phyloP scores from a whole-genome alignment of 768 basidiomycete genomes.

The Leccinum pellstonianum region DNA sequence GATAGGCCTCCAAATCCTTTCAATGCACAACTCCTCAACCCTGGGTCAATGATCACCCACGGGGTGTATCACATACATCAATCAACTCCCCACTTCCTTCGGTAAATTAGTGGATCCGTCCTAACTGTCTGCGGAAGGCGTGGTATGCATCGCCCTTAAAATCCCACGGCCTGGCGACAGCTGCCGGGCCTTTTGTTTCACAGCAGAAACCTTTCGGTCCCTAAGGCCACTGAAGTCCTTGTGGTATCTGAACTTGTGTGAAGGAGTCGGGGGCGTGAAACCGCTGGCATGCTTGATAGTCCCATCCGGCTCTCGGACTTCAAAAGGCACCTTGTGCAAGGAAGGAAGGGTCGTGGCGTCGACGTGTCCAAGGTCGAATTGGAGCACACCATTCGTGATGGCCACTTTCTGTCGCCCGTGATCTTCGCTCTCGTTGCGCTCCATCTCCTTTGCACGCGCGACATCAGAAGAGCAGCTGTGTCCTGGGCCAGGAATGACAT shows the following conservation, averaged over 20 bases:
- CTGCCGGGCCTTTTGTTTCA: slow-evolving; percentile 11
- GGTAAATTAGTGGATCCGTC: slow-evolving; percentile 6
- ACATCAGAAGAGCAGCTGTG: slow-evolving; percentile 25
- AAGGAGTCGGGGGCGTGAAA: slow-evolving; percentile 43
- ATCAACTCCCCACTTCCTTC: slow-evolving; percentile 3
- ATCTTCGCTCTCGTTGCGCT: slow-evolving; percentile 24
- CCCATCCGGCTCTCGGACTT: slow-evolving; percentile 39
- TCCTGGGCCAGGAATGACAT: slow-evolving; percentile 31
- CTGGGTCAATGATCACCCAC: slow-evolving; percentile 18
- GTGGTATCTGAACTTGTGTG: slow-evolving; percentile 34
- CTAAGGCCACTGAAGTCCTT: slow-evolving; percentile 10
- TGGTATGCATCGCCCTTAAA: slow-evolving; percentile 26
- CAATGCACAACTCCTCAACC: background rate
- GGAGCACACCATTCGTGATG: slow-evolving; percentile 32
- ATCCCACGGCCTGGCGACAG: slow-evolving; percentile 14
- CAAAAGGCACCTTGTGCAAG: slow-evolving; percentile 42
- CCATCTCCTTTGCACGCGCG: slow-evolving; percentile 26
- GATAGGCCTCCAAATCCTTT: background rate
- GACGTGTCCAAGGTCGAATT: slow-evolving; percentile 30
- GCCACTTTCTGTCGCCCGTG: slow-evolving; percentile 30
- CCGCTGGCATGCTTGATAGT: slow-evolving; percentile 41
- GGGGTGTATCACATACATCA: slow-evolving; percentile 26
- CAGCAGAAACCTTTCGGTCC: slow-evolving; percentile 21
- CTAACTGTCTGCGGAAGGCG: slow-evolving; percentile 15
- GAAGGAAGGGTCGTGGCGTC: slow-evolving; percentile 24